Evolutionary conservation across 768 basidiomycete genomes (phyloP), one percentile per base, ranked within the genome.

Genomic region (Tulasnella sp.): DNA sequence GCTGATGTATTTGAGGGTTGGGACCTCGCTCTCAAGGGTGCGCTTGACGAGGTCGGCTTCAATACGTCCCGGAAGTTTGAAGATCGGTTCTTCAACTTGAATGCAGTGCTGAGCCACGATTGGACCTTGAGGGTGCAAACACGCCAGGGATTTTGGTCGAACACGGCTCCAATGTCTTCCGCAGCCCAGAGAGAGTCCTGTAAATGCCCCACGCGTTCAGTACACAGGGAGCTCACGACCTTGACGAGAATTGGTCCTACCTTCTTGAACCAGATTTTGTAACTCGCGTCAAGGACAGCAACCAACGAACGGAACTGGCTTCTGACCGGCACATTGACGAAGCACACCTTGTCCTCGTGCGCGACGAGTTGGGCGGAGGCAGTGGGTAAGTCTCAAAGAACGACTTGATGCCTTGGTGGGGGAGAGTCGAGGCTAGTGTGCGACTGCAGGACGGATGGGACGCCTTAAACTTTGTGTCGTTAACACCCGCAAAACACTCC

Each of bases 221-320:
- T 16, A 67, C 65, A 5, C 74, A 63, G 47, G 39, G 75, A 72
- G 68, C 62, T 29, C 32, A 32, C 6, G 12, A 40, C n/a, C n/a
- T 44, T 5, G 14, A 3, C 5, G 14, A 16, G 5, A n/a, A 34
- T 5, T 36, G 40, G 52, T 75, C 84, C 42, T 74, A 91, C 93
- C 90, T 98, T 98, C 86, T 99, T 98, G 84, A 99, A 99, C 97
- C 97, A 99, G 68, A 98, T 95, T 79, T 95, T 94, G 78, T 98
- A n/a, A 98, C 76, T 88, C 29, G 89, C 88, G 79, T 98, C 95
- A 67, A 98, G 86, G 35, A 99, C 89, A 4, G 96, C 95, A 76
- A 62, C 86, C 90, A 16, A 99, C 97, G 84, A 98, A n/a, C 0
- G 97, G 97, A 6, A 90, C 96, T 1, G 97, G 97, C 81, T 98